Conservation (phyloP, 495 filamentous ascomycete species). For the Aspergillus indologenus region DNA sequence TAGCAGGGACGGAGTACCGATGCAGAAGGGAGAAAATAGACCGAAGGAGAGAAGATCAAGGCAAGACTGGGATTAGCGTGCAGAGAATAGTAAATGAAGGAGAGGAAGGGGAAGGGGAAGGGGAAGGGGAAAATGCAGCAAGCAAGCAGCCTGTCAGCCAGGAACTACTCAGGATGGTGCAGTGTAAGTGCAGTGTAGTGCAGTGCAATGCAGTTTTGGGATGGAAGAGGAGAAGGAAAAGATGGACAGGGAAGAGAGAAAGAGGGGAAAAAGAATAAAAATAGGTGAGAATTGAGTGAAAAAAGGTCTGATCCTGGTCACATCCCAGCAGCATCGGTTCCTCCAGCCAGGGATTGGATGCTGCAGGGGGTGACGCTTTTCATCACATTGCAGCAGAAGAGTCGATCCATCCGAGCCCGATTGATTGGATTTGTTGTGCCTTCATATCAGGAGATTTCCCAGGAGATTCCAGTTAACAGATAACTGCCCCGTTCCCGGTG, state of each 20-base stretch:
- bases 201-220: neutral
- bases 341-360: neutral
- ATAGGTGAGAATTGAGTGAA: neutral
- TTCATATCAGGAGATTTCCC: neutral
- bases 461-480: neutral
- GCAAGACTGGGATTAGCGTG: constrained; percentile 15
- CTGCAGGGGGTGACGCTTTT: constrained; percentile 14
- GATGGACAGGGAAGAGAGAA: constrained; percentile 2
- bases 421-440: neutral
- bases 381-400: constrained; percentile 23
- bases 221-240: neutral
- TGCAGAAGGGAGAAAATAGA: neutral
- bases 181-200: too few species aligned
- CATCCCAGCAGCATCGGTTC: neutral
- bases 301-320: neutral
- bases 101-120: constrained; percentile 3
- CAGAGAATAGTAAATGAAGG: constrained; percentile 13
- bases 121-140: too few species aligned
- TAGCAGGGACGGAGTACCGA: neutral
- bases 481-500: constrained; percentile 1
- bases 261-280: constrained; percentile 5
- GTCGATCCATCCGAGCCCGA: constrained; percentile 1
- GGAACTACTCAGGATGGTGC: too few species aligned
- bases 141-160: too few species aligned
- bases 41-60: constrained; percentile 10